Conservation (phyloP, 2,329 filamentous ascomycete genomes). For the Fusarium sp. region DNA sequence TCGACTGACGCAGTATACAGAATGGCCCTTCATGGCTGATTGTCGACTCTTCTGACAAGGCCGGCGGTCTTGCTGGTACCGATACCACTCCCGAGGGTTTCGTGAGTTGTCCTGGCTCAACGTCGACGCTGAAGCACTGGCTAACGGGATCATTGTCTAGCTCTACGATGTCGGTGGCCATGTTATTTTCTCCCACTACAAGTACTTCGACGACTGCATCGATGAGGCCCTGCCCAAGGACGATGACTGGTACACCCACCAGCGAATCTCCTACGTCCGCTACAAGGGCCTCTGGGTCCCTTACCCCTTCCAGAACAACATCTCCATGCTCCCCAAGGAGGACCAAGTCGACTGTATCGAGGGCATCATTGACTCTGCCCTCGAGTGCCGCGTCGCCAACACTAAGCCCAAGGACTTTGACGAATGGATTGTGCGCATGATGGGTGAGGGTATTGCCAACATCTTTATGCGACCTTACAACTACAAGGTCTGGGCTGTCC, state of each 20-base stretch:
- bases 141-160: conserved; percentile 58
- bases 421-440: conserved; percentile 96
- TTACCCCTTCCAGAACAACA: conserved; percentile 99
- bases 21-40: conserved; percentile 96
- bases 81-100: conserved; percentile 96
- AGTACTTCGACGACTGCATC: conserved; percentile 99
- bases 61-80: conserved; percentile 94
- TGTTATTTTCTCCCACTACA: conserved; percentile 99
- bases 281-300: conserved; percentile 97
- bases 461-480: conserved; percentile 99
- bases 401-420: conserved; percentile 97
- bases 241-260: conserved; percentile 96
- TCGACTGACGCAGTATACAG: conserved; percentile 60
- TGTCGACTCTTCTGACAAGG: conserved; percentile 89
- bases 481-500: conserved; percentile 99
- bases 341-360: conserved; percentile 96
- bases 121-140: conserved; percentile 10
- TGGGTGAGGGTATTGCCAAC: conserved; percentile 88
- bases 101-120: conserved; percentile 69
- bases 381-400: conserved; percentile 86
- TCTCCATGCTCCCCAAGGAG: conserved; percentile 96
- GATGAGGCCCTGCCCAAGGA: conserved; percentile 94
- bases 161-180: conserved; percentile 98
- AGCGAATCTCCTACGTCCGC: conserved; percentile 98
- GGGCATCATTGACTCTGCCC: conserved; percentile 92